Evolutionary conservation across 495 filamentous ascomycete species (phyloP), one percentile per base, ranked within the genome.

Genomic region (Cairneyella variabilis): DNA sequence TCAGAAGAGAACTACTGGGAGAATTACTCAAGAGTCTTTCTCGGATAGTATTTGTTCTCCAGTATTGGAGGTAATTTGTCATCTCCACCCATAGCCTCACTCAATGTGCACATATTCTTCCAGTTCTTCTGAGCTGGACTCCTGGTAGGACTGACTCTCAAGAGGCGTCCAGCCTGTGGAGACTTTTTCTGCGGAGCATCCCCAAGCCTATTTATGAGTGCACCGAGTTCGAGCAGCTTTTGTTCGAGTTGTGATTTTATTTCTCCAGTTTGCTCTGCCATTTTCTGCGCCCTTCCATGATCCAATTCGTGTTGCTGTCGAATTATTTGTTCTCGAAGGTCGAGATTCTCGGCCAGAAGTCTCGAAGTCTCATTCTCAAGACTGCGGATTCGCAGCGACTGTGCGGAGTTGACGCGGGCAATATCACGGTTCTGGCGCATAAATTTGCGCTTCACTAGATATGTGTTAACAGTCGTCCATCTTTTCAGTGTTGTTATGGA

Each of bases 371-470:
- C 91, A 48, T 83, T 83, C 66, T 97, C 91, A 32, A 97, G 79
- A 45, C 73, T 83, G 51, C 91, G 88, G 58, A 98, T 97, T 54
- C 89, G 88, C 28, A 92, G 75, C 16, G 90, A 91, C 68, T 97
- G 95, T 55, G 83, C 84, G 2, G 95, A 95, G 71, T 98, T 97
- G 56, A 83, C 82, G 63, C 86, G 79, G 51, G 91, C 91, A 53
- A 98, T 90, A 61, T 97, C 93, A 52, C 90, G 84, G 68, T 98
- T 98, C 66, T 98, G 93, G 36, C 92, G 82, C 42, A 96, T 72
- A 64, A 93, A 95, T 64, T 88, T 82, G 58, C 89, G 76, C 64
- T 90, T 91, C 32, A 96, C 90, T 95, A 64, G 47, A 58, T 56
- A 7, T 17, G 7, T 36, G 51, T 56, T 16, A 54, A 21, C 12